Evolutionary conservation across 148 eudicot genomes (phyloP), one percentile per base, ranked within the genome.

Genomic region (Drosera capensis): DNA sequence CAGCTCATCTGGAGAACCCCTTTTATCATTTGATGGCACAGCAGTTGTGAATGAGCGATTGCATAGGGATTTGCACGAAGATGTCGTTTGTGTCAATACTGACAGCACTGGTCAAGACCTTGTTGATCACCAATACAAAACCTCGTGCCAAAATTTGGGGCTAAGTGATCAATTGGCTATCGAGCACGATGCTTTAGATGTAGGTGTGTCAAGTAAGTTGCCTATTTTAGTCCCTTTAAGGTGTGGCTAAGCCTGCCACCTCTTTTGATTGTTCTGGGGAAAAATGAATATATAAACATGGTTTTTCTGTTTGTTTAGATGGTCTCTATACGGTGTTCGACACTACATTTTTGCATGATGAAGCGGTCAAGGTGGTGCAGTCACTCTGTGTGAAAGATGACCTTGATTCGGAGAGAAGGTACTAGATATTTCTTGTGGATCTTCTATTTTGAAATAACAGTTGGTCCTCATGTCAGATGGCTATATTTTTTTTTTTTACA

Each of bases 311-410:
- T 41, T 55, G 51, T 52, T n/a, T 55, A 17, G 80, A 71, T 62
- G 80, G 68, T 43, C 51, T 59, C 20, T 55, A 77, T 20, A 49
- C 62, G 68, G 86, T 83, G 63, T 88, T 68, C 64, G 62, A 66
- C 25, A 68, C 59, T 55, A 75, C 93, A 51, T 90, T 90, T 55
- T 64, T 80, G 93, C 80, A 83, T 64, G 97, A 90, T 55, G 97
- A 90, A 75, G 97, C 84, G 77, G 66, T 90, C 9, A 93, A 90
- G 55, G 45, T 73, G 49, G 95, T 75, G 57, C 78, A 48, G 23
- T 73, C 56, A 56, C 52, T 53, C 47, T 45, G 43, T 8, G 59
- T 36, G 50, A 62, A 63, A 50, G 64, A 72, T 21, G 47, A 49
- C 26, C 57, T 52, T 57, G 60, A 55, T 48, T 63, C 68, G 18